Conservation (phyloP, 805 yeast species). For the Pichia ethanolica region DNA sequence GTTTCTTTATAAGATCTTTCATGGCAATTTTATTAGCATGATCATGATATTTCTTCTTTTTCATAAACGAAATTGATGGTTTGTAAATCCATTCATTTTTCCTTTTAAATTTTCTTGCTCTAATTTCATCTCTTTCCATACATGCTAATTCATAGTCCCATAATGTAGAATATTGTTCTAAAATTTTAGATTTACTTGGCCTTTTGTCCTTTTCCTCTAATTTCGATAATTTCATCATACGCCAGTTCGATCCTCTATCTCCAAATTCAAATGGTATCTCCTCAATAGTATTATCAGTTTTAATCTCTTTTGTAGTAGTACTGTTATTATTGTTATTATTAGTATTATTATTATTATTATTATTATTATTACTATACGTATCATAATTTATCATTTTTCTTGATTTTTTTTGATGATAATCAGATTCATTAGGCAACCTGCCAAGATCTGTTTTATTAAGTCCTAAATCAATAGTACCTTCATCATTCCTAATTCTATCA, state of each 20-base stretch:
- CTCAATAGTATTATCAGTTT: not conserved
- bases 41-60: conserved; percentile 12
- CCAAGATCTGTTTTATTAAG: not conserved
- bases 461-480: conserved; percentile 12
- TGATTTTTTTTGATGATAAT: not conserved
- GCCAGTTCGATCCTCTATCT: conserved; percentile 32
- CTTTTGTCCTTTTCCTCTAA: conserved; percentile 1
- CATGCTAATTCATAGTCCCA: conserved; percentile 24
- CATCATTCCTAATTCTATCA: conserved; percentile 2
- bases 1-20: not conserved
- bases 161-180: conserved; percentile 10
- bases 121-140: conserved; percentile 28
- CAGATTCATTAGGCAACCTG: not conserved
- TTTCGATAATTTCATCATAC: conserved; percentile 29
- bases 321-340: no score
- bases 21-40: conserved; percentile 2
- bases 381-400: conserved; percentile 4
- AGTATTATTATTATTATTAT: no score
- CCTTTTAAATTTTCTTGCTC: conserved; percentile 13
- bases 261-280: conserved; percentile 28
- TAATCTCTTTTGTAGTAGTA: not conserved
- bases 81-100: conserved; percentile 17
- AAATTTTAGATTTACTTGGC: not conserved
- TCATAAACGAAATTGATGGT: conserved; percentile 21
- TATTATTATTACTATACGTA: not conserved